Evolutionary conservation across 2,329 filamentous ascomycete species (phyloP).

Genomic region (Mollisia scopiformis): DNA sequence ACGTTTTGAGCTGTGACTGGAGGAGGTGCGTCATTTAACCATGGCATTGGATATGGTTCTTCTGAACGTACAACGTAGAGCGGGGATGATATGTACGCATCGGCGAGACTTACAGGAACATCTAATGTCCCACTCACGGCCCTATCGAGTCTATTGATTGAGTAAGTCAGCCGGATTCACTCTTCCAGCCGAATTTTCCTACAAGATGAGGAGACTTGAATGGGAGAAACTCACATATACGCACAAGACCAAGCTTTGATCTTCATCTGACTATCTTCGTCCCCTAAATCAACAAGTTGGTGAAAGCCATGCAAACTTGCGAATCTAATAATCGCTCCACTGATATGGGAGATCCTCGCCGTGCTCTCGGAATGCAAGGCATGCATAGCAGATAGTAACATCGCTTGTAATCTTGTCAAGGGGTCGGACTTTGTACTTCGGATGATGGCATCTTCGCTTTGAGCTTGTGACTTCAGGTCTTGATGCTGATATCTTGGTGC

Average conservation of each 20-base stretch:
- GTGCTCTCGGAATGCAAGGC: slow-evolving; percentile 18
- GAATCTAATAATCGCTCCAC: slow-evolving; percentile 16
- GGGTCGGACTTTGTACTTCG: slow-evolving; percentile 9
- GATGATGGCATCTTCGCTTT: slow-evolving; percentile 15
- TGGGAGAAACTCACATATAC: slow-evolving; percentile 16
- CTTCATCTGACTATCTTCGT: slow-evolving; percentile 15
- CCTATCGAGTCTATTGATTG: slow-evolving; percentile 12
- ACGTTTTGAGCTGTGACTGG: background rate
- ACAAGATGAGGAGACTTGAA: background rate
- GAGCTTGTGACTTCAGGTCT: slow-evolving; percentile 19
- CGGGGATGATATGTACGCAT: slow-evolving; percentile 18
- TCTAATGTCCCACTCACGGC: slow-evolving; percentile 15
- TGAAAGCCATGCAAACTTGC: slow-evolving; percentile 19
- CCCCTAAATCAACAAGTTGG: slow-evolving; percentile 3
- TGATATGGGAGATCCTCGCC: slow-evolving; percentile 14
- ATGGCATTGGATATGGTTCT: slow-evolving; percentile 1
- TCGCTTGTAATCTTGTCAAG: slow-evolving; percentile 14
- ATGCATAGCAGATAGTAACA: slow-evolving; percentile 21
- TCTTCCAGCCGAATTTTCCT: background rate
- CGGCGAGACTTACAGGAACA: slow-evolving; percentile 16
- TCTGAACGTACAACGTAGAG: slow-evolving; percentile 12
- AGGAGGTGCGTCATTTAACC: slow-evolving; percentile 11
- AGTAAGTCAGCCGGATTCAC: background rate
- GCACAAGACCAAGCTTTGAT: slow-evolving; percentile 18
- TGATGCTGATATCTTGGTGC: slow-evolving; percentile 18